Evolutionary conservation across 805 yeast species (phyloP).

Genomic region (Spathaspora arborariae): DNA sequence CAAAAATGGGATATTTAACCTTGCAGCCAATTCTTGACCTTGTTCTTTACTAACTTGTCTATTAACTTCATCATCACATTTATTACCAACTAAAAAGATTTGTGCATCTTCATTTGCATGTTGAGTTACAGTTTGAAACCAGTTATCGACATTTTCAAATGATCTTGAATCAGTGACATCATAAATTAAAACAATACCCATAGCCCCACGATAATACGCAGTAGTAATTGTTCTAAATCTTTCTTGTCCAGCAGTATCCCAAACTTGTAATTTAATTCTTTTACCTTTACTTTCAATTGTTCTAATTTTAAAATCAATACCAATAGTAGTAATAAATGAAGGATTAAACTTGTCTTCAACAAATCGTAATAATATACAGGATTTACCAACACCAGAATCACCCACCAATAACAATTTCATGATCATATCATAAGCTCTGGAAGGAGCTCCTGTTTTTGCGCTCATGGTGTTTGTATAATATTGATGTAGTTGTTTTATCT

Average conservation of each 20-base stretch:
- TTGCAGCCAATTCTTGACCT: slow-evolving; percentile 85
- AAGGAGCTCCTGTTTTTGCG: slow-evolving; percentile 48
- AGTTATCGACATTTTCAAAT: slow-evolving; percentile 85
- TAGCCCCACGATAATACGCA: slow-evolving; percentile 88
- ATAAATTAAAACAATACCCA: slow-evolving; percentile 80
- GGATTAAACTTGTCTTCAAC: slow-evolving; percentile 97
- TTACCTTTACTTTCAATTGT: slow-evolving; percentile 92
- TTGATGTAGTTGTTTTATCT: neutral
- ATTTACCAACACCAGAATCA: slow-evolving; percentile 85
- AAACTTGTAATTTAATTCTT: slow-evolving; percentile 87
- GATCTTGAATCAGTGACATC: slow-evolving; percentile 89
- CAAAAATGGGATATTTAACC: slow-evolving; percentile 83
- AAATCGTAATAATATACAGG: slow-evolving; percentile 86
- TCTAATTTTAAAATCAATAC: slow-evolving; percentile 96
- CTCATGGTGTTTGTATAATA: slow-evolving; percentile 34
- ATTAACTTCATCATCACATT: slow-evolving; percentile 83
- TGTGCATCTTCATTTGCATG: slow-evolving; percentile 97
- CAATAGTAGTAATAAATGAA: slow-evolving; percentile 94
- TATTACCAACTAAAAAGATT: slow-evolving; percentile 90
- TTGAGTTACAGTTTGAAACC: slow-evolving; percentile 95
- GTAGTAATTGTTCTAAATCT: slow-evolving; percentile 91
- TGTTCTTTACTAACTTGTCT: slow-evolving; percentile 87
- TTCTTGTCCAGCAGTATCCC: slow-evolving; percentile 99
- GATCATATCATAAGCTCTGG: slow-evolving; percentile 82
- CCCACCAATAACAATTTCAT: slow-evolving; percentile 92